Conservation (phyloP, 306 rosid species). For the Vachellia collinsii region DNA sequence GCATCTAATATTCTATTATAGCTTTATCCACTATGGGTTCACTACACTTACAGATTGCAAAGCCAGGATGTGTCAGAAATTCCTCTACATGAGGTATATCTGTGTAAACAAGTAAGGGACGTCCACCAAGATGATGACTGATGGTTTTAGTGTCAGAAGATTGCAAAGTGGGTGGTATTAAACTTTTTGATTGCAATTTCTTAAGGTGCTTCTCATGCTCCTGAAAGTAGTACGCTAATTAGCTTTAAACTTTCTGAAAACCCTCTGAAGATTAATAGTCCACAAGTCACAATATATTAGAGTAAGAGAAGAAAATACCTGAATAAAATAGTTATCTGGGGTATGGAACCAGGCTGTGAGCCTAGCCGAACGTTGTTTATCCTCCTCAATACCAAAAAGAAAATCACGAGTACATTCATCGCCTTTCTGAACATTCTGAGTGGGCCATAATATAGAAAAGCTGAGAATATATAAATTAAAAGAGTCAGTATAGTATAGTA, state of each 20-base stretch:
- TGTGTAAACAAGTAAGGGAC: slow-evolving; percentile 68
- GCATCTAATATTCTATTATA: neutral
- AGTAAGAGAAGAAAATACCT: slow-evolving; percentile 53
- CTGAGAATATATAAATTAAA: slow-evolving; percentile 52
- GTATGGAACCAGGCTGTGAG: slow-evolving; percentile 94
- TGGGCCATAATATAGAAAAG: slow-evolving; percentile 85
- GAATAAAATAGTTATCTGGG: slow-evolving; percentile 77
- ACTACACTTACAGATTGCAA: slow-evolving; percentile 71
- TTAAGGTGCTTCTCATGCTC: slow-evolving; percentile 63
- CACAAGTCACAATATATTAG: slow-evolving; percentile 30
- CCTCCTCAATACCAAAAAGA: slow-evolving; percentile 90
- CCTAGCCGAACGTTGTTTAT: slow-evolving; percentile 89
- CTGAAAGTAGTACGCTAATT: slow-evolving; percentile 52
- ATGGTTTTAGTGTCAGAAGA: slow-evolving; percentile 46
- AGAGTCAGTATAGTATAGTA: slow-evolving; percentile 3
- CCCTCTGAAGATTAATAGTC: slow-evolving; percentile 19
- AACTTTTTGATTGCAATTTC: slow-evolving; percentile 49
- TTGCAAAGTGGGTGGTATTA: slow-evolving; percentile 30
- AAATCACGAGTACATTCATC: slow-evolving; percentile 88
- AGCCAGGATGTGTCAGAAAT: slow-evolving; percentile 70
- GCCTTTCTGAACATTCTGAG: slow-evolving; percentile 60
- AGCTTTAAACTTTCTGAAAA: slow-evolving; percentile 29
- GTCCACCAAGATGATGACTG: slow-evolving; percentile 37
- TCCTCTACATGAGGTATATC: slow-evolving; percentile 92
- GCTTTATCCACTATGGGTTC: neutral